Percentiles rank a stretch among this genome's conserved stretches.
These are phyloP conservation scores for Epichloe aotearoae DNA, from an alignment of 2,329 filamentous ascomycete genomes.

Conservation along the genomic window DNA sequence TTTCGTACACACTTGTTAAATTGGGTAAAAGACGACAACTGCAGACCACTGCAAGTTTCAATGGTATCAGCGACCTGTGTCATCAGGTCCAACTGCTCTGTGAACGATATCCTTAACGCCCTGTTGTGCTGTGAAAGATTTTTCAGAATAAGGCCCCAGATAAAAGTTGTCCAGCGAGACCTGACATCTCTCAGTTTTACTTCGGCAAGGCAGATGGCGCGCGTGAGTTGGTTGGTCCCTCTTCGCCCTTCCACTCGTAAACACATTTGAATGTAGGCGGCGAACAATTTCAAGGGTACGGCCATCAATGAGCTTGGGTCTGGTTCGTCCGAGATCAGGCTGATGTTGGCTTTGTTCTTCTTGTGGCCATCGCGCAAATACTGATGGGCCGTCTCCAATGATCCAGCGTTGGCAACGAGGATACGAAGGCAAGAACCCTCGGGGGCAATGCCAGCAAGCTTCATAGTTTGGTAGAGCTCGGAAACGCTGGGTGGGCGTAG, in stretches of 20 bases:
- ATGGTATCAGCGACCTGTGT: slow-evolving; percentile 16
- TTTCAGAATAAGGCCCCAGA: slow-evolving; percentile 23
- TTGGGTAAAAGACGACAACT: slow-evolving; percentile 10
- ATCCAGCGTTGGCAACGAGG: slow-evolving; percentile 39
- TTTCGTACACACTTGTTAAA: slow-evolving; percentile 13
- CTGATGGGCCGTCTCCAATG: slow-evolving; percentile 30
- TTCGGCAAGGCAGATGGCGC: slow-evolving; percentile 19
- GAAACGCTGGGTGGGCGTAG: slow-evolving; percentile 44
- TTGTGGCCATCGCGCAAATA: slow-evolving; percentile 35
- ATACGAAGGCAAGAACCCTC: slow-evolving; percentile 37
- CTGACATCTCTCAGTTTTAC: slow-evolving; percentile 12
- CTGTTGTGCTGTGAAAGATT: slow-evolving; percentile 18
- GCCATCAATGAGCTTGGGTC: slow-evolving; percentile 11
- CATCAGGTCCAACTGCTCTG: slow-evolving; percentile 18
- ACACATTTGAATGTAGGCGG: slow-evolving; percentile 32
- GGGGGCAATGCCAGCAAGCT: slow-evolving; percentile 32
- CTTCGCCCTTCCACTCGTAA: slow-evolving; percentile 10
- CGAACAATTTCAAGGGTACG: slow-evolving; percentile 25
- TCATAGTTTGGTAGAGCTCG: slow-evolving; percentile 48
- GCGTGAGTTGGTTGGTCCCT: slow-evolving; percentile 15
- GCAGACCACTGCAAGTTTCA: slow-evolving; percentile 12
- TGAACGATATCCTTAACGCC: slow-evolving; percentile 14
- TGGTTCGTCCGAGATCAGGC: slow-evolving; percentile 13
- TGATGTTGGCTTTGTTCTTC: slow-evolving; percentile 3
- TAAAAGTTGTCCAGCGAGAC: slow-evolving; percentile 16